Base-by-base conservation (phyloP, 805 yeast genomes). In the Spencermartinsiella europaea region DNA sequence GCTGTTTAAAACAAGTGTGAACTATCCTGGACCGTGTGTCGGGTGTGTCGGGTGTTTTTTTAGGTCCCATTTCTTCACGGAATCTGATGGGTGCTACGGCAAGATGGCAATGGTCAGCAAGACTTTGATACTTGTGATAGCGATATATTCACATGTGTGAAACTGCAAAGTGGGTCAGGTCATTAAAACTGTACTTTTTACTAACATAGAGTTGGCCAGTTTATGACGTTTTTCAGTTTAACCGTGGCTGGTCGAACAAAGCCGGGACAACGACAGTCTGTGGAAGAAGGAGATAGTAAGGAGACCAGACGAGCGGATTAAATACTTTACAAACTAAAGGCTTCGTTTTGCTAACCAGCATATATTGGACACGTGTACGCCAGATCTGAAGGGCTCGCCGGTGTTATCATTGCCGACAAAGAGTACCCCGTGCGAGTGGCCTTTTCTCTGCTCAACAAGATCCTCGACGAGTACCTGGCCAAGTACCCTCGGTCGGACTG, bases 351-450 rank as follows among this genome's bases (percentile, higher is more conserved):
- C 3, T 16, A n/a, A 16, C 42, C 44, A 61, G 65, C 76, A 68
- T 91, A 93, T 66, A 75, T 87, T 7, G 97, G 96, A 4, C 98
- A 93, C 66, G 91, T 89, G 0, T 93, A 84, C 66, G 81, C 90
- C 25, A 77, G 98, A 56, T 68, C 84, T 20, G 98, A 93, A 66
- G 98, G 97, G 2, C 62, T 91, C 31, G 85, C 95, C 19, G 96
- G 95, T 52, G 95, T 93, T 28, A 69, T 93, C 51, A 85, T 93
- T 65, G 80, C 96, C 38, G 99, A 93, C 66, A 85, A 86, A 65
- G 97, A 91, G 57, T 93, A 93, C 67, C 99, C 98, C 2, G 91
- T 88, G 27, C 78, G 99, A 64, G 98, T 96, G 12, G 98, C 97
- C 0, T 91, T 88, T 68, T 86, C 97, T 1, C 72, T 93, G 49